Base-by-base conservation (phyloP, 345 rosid genomes). In the Dipteronia dyeriana region DNA sequence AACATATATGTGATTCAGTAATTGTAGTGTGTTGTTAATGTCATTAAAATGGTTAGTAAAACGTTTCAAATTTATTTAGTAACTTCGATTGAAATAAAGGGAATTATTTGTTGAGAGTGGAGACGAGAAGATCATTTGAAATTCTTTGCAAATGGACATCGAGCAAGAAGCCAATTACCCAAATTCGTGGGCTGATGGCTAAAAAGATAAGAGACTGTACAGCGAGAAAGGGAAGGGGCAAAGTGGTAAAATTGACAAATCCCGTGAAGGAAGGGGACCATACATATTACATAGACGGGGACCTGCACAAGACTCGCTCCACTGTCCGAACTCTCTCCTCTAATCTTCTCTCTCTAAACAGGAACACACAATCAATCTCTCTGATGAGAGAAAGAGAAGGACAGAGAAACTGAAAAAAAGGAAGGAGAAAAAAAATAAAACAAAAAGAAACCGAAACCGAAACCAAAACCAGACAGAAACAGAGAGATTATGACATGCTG, bases 251-350 rank as follows among this genome's bases (percentile, higher is more conserved):
- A 74, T 19, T 6, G 3, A 16, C 11, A 47, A 56, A 11, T 43
- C 34, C 72, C 59, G 72, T 5, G 16, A 45, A 45, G n/a, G n/a
- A 22, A 23, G 72, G 72, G 31, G 13, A 23, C 79, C 76, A 41
- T 59, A 59, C 63, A 20, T 19, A 20, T 26, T 59, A 59, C 63
- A 20, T 19, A 20, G 63, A 59, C 20, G 22, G 63, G 63, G 63
- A 7, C 63, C 25, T n/a, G 63, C 63, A 59, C 54, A 56, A 65
- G 54, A 47, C 38, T 66, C 83, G 61, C 79, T 64, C 79, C 31
- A 26, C 29, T 56, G 78, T 54, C 73, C 72, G 34, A 75, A 66
- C 13, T 16, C 64, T 12, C 60, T 62, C 70, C 38, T 61, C 66
- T 53, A 71, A 20, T 13, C 26, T 2, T 70, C 79, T 19, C 70